Evolutionary conservation across 306 rosid genomes (phyloP), one percentile per base, ranked within the genome.

Genomic region (Chamaecrista fasciculata): DNA sequence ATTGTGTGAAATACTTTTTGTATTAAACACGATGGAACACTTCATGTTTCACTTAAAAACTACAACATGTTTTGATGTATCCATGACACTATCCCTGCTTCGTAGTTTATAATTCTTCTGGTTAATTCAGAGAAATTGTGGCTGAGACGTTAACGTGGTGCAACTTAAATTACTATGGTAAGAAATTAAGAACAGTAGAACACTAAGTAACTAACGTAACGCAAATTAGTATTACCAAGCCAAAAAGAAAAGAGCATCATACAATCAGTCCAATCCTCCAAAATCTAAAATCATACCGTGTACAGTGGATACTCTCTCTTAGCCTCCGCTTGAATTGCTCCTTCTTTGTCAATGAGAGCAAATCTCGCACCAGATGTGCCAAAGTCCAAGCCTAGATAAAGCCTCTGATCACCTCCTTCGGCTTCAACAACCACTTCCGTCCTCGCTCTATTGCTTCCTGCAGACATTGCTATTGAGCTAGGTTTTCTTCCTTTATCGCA

Each of bases 351-450:
- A 43, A 93, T 90, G 33, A 90, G 52, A 2, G 94, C 86, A 76
- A 93, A 93, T 72, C 98, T 85, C 11, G 98, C 98, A 20, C 96
- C 89, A 1, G 94, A 88, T 21, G 98, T 93, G 19, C 97, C 98
- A 66, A 93, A 90, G 66, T 90, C 98, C 89, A 93, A 74, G 18
- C 97, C 96, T 11, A 93, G 97, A 83, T 86, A 93, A 52, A 90
- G 91, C 77, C 69, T 68, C 29, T 36, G 47, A 60, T 75, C 84
- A 47, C 77, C 51, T 55, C 16, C 43, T 68, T 12, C 55, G 72
- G 75, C 43, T 68, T 12, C 55, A 74, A 77, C 31, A 49, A 62
- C 70, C 77, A 58, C 47, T 75, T 50, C 73, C 18, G 39, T 15
- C 14, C 72, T 75, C 16, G 50, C 75, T 18, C 34, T 63, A 0